These are phyloP conservation scores for Tremellales sp. DNA, from an alignment of 1,284 basidiomycete genomes.

Conservation along the genomic window DNA sequence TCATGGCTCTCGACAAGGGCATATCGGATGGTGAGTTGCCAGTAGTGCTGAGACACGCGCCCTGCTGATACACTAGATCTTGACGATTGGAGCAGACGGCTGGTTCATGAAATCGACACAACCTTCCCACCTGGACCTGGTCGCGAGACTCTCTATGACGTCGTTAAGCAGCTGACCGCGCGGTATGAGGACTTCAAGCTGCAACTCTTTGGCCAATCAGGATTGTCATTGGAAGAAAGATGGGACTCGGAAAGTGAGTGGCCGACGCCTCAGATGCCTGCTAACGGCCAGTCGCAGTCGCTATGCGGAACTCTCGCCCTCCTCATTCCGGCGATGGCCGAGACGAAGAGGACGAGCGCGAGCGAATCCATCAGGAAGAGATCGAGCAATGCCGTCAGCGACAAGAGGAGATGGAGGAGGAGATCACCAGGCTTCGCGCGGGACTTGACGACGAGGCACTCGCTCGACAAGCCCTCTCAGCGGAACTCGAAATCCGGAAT, in stretches of 20 bases:
- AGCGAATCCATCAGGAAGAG: conserved; percentile 50
- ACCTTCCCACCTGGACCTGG: not conserved
- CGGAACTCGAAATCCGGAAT: conserved; percentile 31
- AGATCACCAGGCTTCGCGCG: conserved; percentile 35
- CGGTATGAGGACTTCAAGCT: not conserved
- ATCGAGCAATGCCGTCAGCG: conserved; percentile 66
- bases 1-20: conserved; percentile 59
- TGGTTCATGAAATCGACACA: not conserved
- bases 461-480: conserved; percentile 33
- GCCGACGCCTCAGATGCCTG: too few species aligned
- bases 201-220: not conserved
- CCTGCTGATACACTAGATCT: not conserved
- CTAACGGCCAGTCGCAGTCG: too few species aligned
- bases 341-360: conserved; percentile 10
- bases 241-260: not conserved
- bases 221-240: not conserved
- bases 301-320: too few species aligned
- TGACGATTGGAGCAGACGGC: not conserved
- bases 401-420: conserved; percentile 57
- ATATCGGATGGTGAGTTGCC: conserved; percentile 62
- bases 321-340: not conserved
- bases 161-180: not conserved
- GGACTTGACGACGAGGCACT: conserved; percentile 41
- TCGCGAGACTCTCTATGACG: not conserved
- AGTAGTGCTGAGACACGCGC: not conserved